phyloP scores from a whole-genome alignment of 129 eudicot genomes.

The Arctium minus region DNA sequence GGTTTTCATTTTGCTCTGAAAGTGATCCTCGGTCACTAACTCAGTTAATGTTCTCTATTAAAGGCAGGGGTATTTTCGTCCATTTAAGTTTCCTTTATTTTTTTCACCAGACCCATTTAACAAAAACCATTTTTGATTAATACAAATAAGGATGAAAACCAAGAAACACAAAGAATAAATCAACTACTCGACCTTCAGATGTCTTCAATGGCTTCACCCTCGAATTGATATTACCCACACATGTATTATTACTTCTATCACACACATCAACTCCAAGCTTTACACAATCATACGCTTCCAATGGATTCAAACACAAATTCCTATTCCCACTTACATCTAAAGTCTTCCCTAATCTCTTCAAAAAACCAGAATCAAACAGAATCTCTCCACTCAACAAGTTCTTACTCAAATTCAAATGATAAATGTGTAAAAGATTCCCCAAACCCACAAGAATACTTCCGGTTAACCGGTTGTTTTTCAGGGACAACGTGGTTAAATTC shows the following conservation, averaged over 20 bases:
- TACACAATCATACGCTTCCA: slow-evolving; percentile 27
- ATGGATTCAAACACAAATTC: slow-evolving; percentile 64
- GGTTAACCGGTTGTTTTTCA: slow-evolving; percentile 62
- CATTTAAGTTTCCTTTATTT: too few relatives aligned
- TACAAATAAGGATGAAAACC: slow-evolving; percentile 8
- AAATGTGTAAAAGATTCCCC: slow-evolving; percentile 48
- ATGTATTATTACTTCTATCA: slow-evolving; percentile 31
- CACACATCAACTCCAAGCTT: slow-evolving; percentile 47
- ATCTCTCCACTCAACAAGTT: slow-evolving; percentile 61
- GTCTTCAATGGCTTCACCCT: slow-evolving; percentile 48
- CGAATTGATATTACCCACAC: slow-evolving; percentile 29
- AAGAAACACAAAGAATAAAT: slow-evolving; percentile 30
- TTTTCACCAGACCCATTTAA: too few relatives aligned
- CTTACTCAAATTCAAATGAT: slow-evolving; percentile 77
- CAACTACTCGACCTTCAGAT: slow-evolving; percentile 41
- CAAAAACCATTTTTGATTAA: not conserved
- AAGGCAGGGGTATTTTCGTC: too few relatives aligned
- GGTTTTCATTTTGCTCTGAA: too few relatives aligned
- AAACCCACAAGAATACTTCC: slow-evolving; percentile 61
- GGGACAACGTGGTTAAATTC: slow-evolving; percentile 58
- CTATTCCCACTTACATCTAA: slow-evolving; percentile 67
- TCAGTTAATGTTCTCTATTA: too few relatives aligned
- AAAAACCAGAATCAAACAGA: slow-evolving; percentile 63
- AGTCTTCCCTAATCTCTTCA: slow-evolving; percentile 66
- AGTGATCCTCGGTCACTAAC: too few relatives aligned